phyloP scores from a whole-genome alignment of 169 alveolate species.

The Cryptosporidium bovis region DNA sequence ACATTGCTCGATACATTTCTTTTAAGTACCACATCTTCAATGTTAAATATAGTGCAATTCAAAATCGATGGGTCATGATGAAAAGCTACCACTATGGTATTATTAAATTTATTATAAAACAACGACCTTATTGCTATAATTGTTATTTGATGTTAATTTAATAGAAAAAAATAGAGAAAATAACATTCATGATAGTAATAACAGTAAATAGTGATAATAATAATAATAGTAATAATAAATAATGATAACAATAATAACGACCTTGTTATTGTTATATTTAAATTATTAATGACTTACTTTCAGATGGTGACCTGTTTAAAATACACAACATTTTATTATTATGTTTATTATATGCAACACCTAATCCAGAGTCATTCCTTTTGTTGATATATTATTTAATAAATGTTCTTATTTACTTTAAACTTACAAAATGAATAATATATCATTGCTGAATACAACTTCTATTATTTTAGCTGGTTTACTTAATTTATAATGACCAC shows the following conservation, averaged over 20 bases:
- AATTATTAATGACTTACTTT: conserved; percentile 48
- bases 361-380: conserved; percentile 72
- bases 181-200: too few relatives aligned
- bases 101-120: conserved; percentile 44
- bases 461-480: conserved; percentile 67
- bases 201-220: background rate
- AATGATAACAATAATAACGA: too few relatives aligned
- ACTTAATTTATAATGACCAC: conserved; percentile 70
- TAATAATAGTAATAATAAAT: background rate
- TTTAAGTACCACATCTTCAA: conserved; percentile 35
- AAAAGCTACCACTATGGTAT: conserved; percentile 61
- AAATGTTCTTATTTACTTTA: background rate
- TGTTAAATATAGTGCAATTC: conserved; percentile 62
- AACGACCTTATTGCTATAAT: conserved; percentile 64
- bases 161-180: background rate
- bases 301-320: conserved; percentile 72
- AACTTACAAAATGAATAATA: conserved; percentile 66
- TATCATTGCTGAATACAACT: conserved; percentile 68
- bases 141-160: background rate
- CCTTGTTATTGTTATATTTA: background rate
- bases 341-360: conserved; percentile 49
- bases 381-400: background rate
- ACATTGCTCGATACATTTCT: conserved; percentile 34
- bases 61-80: conserved; percentile 63
- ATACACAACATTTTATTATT: conserved; percentile 52